These are phyloP conservation scores for Colletotrichum gigasporum DNA, from an alignment of 2,329 filamentous ascomycete genomes.

Conservation along the genomic window DNA sequence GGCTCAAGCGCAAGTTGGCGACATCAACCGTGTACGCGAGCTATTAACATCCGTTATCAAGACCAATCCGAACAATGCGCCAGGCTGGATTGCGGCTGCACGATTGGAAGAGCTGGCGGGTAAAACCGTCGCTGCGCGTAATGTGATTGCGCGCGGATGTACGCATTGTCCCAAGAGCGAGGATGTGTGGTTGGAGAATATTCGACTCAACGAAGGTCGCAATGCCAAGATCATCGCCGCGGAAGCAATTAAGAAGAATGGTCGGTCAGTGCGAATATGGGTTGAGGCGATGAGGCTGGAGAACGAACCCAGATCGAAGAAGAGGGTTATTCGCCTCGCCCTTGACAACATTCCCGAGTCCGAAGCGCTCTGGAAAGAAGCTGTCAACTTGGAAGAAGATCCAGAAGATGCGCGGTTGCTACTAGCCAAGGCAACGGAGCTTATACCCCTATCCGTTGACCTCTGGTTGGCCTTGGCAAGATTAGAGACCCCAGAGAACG, in stretches of 20 bases:
- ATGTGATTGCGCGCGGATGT: conserved; percentile 87
- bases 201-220: conserved; percentile 87
- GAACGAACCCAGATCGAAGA: conserved; percentile 82
- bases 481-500: conserved; percentile 88
- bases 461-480: conserved; percentile 94
- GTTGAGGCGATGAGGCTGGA: conserved; percentile 95
- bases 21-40: conserved; percentile 92
- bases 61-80: conserved; percentile 93
- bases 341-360: conserved; percentile 94
- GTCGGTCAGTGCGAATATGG: conserved; percentile 89
- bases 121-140: conserved; percentile 88
- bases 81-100: conserved; percentile 95
- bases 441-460: conserved; percentile 93
- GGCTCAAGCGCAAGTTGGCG: conserved; percentile 85
- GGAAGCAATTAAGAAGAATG: conserved; percentile 91
- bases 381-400: conserved; percentile 94
- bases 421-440: conserved; percentile 92
- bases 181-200: conserved; percentile 96
- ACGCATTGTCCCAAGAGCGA: conserved; percentile 93
- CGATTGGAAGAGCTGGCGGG: conserved; percentile 92
- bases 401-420: conserved; percentile 87
- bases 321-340: conserved; percentile 90
- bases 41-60: conserved; percentile 97
- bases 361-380: conserved; percentile 97
- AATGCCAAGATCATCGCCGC: conserved; percentile 97